phyloP scores from a whole-genome alignment of 768 basidiomycete species.

The Rossbeevera mucosa region DNA sequence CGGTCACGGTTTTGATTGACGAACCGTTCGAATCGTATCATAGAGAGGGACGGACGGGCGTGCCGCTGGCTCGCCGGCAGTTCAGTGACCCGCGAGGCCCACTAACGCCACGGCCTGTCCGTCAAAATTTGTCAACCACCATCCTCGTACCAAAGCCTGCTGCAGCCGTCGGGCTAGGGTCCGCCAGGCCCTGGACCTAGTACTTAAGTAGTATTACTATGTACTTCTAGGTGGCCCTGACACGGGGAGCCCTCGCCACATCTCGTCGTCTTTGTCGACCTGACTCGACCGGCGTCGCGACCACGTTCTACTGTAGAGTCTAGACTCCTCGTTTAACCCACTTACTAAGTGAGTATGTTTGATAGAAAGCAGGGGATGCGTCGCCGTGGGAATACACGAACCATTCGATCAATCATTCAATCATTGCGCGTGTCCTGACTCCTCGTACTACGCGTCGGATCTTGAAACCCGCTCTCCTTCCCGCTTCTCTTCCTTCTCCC shows the following conservation, averaged over 20 bases:
- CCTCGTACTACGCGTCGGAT: too few relatives aligned
- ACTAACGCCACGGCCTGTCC: neutral
- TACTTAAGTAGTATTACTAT: too few relatives aligned
- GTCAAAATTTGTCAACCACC: neutral
- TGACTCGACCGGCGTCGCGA: neutral
- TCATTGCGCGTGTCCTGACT: neutral
- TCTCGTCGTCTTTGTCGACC: neutral
- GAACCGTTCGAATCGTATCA: neutral
- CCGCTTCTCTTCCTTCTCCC: neutral
- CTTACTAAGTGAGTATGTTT: too few relatives aligned
- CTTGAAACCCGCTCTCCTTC: too few relatives aligned
- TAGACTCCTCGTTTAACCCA: too few relatives aligned
- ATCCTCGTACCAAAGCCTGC: neutral
- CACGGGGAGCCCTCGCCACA: neutral
- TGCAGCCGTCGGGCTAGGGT: neutral
- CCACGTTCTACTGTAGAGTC: too few relatives aligned
- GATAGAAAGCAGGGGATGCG: neutral
- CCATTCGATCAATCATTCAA: neutral
- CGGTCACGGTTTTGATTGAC: neutral
- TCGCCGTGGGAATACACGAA: neutral
- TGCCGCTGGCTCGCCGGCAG: neutral
- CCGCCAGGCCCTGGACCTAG: neutral
- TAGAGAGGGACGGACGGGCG: neutral
- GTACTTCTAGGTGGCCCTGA: neutral
- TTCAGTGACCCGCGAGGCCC: neutral